These are phyloP conservation scores for Talaromyces albobiverticillius DNA, from an alignment of 2,329 filamentous ascomycete species.

Conservation along the genomic window DNA sequence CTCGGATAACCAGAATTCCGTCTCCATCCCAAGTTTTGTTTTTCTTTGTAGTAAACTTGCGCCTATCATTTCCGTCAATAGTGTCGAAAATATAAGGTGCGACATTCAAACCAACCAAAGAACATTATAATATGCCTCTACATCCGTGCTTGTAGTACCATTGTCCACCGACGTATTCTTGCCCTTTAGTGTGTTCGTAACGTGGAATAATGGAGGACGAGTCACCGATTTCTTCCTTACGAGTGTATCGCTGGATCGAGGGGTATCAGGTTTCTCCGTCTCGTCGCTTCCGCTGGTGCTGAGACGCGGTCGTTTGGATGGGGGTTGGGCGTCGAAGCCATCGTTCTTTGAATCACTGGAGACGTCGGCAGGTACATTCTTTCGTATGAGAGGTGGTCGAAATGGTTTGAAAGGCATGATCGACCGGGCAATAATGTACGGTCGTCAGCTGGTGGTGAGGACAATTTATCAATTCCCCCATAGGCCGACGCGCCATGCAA, in stretches of 20 bases:
- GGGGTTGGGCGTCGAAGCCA: conserved; percentile 16
- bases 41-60: conserved; percentile 68
- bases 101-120: conserved; percentile 38
- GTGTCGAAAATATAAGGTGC: background rate
- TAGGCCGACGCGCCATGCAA: background rate
- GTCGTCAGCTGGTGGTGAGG: background rate
- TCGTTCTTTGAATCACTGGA: conserved; percentile 3
- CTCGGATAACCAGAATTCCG: conserved; percentile 58
- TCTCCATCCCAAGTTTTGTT: conserved; percentile 77
- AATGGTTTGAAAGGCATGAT: conserved; percentile 47
- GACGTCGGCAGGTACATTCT: conserved; percentile 17
- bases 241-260: conserved; percentile 8
- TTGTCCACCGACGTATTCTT: conserved; percentile 4
- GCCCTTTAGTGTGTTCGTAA: conserved; percentile 23
- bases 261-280: background rate
- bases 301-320: conserved; percentile 38
- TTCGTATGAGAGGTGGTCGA: conserved; percentile 43
- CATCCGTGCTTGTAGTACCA: conserved; percentile 13
- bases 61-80: conserved; percentile 42
- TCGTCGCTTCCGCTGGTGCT: conserved; percentile 20
- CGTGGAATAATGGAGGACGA: conserved; percentile 33
- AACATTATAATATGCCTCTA: conserved; percentile 45
- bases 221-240: conserved; percentile 12
- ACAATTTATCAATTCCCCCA: background rate
- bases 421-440: background rate